A percentile compares a stretch with the other conserved stretches of the same genome.
Conservation (phyloP, 1,284 basidiomycete species). For the Malassezia arunalokei region DNA sequence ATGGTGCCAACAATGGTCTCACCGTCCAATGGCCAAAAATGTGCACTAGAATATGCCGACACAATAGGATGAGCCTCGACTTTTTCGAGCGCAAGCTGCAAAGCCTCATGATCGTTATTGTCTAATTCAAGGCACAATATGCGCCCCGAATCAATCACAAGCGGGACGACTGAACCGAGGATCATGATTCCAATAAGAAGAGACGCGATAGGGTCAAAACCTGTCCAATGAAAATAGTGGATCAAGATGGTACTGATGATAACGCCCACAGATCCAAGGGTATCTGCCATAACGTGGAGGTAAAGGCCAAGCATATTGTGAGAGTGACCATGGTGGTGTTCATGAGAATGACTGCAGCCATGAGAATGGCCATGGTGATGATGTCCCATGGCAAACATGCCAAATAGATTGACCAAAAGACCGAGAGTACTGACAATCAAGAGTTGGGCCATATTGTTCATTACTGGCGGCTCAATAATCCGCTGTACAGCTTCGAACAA, state of each 20-base stretch:
- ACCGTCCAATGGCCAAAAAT: constrained; percentile 94
- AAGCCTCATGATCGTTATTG: constrained; percentile 55
- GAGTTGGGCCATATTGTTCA: constrained; percentile 81
- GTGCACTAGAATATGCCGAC: constrained; percentile 63
- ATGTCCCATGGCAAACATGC: constrained; percentile 91
- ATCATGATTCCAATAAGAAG: constrained; percentile 92
- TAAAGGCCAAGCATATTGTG: constrained; percentile 99
- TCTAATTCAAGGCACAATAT: constrained; percentile 77
- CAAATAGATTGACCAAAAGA: constrained; percentile 85
- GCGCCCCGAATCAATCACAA: constrained; percentile 82
- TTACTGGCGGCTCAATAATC: constrained; percentile 89
- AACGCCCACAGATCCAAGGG: constrained; percentile 81
- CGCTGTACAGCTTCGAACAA: constrained; percentile 94
- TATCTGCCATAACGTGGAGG: constrained; percentile 53
- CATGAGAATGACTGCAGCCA: neutral
- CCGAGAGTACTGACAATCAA: constrained; percentile 79
- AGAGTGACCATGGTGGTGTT: constrained; percentile 49
- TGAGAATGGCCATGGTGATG: constrained; percentile 28
- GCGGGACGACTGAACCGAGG: constrained; percentile 81
- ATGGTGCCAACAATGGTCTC: constrained; percentile 75
- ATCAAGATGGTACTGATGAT: constrained; percentile 94
- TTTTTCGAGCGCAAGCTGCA: constrained; percentile 64
- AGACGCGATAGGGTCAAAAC: constrained; percentile 95
- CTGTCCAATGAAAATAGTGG: constrained; percentile 96
- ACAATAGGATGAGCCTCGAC: constrained; percentile 57